Percentiles rank a stretch among this genome's conserved stretches.
phyloP scores from a whole-genome alignment of 306 rosid genomes.

The Casuarina glauca region DNA sequence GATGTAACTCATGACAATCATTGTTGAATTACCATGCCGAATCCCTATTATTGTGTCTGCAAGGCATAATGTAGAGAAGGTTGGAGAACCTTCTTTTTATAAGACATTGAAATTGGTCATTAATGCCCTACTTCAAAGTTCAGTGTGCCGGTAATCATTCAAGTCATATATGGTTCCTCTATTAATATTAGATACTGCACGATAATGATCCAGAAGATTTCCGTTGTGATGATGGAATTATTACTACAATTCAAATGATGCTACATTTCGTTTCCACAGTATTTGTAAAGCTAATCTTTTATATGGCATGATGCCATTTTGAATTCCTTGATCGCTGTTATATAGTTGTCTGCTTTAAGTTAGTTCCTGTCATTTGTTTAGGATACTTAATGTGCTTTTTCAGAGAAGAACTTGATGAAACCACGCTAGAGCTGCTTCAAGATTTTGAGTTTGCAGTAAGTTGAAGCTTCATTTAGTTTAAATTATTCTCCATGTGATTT shows the following conservation, averaged over 20 bases:
- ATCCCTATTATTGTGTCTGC: neutral
- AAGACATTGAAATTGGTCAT: neutral
- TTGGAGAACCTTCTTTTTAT: neutral
- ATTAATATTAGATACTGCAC: neutral
- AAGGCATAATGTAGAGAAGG: neutral
- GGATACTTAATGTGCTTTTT: constrained; percentile 91
- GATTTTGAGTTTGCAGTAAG: constrained; percentile 85
- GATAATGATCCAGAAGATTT: neutral
- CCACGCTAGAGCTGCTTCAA: constrained; percentile 56
- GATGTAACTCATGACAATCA: constrained; percentile 6
- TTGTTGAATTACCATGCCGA: constrained; percentile 4
- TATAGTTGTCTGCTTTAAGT: no score
- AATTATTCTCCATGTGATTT: constrained; percentile 11
- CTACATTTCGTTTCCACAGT: neutral
- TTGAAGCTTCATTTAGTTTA: constrained; percentile 27
- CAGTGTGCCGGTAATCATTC: neutral
- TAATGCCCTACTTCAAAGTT: neutral
- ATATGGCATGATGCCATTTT: no score
- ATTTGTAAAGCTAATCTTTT: neutral
- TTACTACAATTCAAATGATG: neutral
- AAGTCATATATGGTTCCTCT: neutral
- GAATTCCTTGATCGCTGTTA: no score
- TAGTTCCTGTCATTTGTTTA: constrained; percentile 29
- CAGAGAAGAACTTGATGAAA: constrained; percentile 73
- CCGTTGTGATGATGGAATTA: neutral